Percentiles rank a stretch among this genome's conserved stretches.
Conservation (phyloP, 2,329 filamentous ascomycete species). For the Fusarium tricinctum region DNA sequence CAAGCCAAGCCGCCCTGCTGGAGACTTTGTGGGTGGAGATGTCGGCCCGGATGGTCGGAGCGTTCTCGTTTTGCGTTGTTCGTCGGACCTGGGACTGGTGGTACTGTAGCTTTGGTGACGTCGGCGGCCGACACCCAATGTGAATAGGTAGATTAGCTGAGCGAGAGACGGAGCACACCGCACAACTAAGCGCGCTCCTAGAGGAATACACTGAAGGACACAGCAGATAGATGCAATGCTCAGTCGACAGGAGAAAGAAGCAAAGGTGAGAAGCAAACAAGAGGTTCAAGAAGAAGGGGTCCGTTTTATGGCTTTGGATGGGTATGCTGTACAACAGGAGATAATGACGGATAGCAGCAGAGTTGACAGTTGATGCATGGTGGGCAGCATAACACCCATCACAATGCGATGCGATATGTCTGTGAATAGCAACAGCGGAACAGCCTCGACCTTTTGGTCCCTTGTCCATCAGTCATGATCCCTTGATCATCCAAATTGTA, state of each 20-base stretch:
- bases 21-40: conserved; percentile 50
- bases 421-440: conserved; percentile 22
- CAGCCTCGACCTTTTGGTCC: conserved; percentile 30
- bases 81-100: conserved; percentile 34
- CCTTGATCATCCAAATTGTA: conserved; percentile 32
- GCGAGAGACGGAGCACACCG: conserved; percentile 30
- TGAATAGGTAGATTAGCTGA: conserved; percentile 11
- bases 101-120: conserved; percentile 47
- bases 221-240: conserved; percentile 11
- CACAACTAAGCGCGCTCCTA: conserved; percentile 37
- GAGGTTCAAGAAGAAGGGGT: conserved; percentile 9
- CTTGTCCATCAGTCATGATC: conserved; percentile 29
- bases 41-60: conserved; percentile 52
- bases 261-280: conserved; percentile 4
- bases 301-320: conserved; percentile 39
- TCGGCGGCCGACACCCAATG: conserved; percentile 46
- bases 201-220: conserved; percentile 35
- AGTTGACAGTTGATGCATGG: conserved; percentile 16
- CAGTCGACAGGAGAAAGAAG: conserved; percentile 15
- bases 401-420: conserved; percentile 30
- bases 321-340: conserved; percentile 20
- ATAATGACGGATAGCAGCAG: conserved; percentile 23
- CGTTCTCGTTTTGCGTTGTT: conserved; percentile 45
- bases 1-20: conserved; percentile 47
- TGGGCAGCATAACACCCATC: conserved; percentile 25